Conservation (phyloP, 805 yeast species). For the Suhomyces prunicola region DNA sequence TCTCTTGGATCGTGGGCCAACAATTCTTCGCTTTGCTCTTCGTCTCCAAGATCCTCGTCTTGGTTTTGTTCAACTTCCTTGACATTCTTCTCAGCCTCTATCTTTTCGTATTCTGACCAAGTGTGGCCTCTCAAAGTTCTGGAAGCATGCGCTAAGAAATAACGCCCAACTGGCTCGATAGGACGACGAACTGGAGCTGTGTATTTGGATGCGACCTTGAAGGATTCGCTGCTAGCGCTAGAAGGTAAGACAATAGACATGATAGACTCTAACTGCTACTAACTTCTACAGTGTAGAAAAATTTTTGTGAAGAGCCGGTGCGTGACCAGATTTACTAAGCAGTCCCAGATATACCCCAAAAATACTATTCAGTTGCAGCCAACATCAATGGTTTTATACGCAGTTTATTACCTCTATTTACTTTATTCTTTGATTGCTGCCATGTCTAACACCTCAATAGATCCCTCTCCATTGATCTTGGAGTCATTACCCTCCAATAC, state of each 20-base stretch:
- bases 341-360: not conserved
- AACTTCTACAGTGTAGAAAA: not conserved
- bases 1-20: constrained; percentile 93
- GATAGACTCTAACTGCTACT: not conserved
- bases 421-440: constrained; percentile 69
- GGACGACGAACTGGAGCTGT: constrained; percentile 71
- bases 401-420: not conserved
- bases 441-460: constrained; percentile 82
- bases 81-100: constrained; percentile 88
- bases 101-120: constrained; percentile 94
- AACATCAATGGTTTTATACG: too few species aligned
- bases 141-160: constrained; percentile 93
- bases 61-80: constrained; percentile 59
- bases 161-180: constrained; percentile 95
- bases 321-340: not conserved
- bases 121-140: constrained; percentile 96
- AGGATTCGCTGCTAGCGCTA: constrained; percentile 44
- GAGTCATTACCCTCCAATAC: constrained; percentile 48
- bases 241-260: constrained; percentile 52
- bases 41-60: constrained; percentile 70
- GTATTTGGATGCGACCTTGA: constrained; percentile 49
- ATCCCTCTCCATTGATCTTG: constrained; percentile 53
- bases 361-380: not conserved
- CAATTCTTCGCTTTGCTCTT: constrained; percentile 65
- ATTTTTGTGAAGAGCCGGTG: constrained; percentile 1